Evolutionary conservation across 768 basidiomycete genomes (phyloP).

Genomic region (Agaricus blazei): DNA sequence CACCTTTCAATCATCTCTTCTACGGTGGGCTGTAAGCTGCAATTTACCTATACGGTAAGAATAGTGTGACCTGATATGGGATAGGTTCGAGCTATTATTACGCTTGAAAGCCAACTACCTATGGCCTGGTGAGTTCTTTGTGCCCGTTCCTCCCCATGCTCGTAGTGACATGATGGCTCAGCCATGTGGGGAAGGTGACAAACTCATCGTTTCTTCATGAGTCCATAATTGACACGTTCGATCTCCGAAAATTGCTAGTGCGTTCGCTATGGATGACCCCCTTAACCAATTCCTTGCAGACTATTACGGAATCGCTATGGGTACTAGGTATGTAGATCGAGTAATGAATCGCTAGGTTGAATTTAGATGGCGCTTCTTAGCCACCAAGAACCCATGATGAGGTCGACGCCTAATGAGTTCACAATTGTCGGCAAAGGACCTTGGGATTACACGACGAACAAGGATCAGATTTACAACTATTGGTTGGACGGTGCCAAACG

Average conservation of each 20-base stretch:
- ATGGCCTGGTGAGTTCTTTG: constrained; percentile 46
- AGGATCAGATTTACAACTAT: constrained; percentile 49
- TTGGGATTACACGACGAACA: constrained; percentile 59
- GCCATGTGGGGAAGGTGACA: constrained; percentile 39
- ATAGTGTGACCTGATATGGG: neutral
- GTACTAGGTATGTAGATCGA: constrained; percentile 40
- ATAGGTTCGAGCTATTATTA: constrained; percentile 59
- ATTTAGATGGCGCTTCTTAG: constrained; percentile 18
- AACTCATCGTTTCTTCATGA: neutral
- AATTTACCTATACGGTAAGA: neutral
- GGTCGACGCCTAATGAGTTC: constrained; percentile 65
- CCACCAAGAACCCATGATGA: constrained; percentile 73
- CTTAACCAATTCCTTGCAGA: constrained; percentile 59
- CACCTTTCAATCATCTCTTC: constrained; percentile 59
- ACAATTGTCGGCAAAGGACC: constrained; percentile 46
- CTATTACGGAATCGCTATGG: constrained; percentile 63
- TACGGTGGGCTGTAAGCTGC: constrained; percentile 44
- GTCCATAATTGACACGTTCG: neutral
- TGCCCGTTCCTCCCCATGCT: neutral
- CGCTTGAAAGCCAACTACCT: constrained; percentile 64
- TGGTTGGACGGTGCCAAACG: constrained; percentile 58
- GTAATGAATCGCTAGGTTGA: neutral
- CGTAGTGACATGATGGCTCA: constrained; percentile 10
- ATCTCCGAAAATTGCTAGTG: constrained; percentile 18
- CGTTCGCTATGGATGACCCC: constrained; percentile 54